Evolutionary conservation across 2,329 filamentous ascomycete species (phyloP), one percentile per base, ranked within the genome.

Genomic region (Emergomyces orientalis): DNA sequence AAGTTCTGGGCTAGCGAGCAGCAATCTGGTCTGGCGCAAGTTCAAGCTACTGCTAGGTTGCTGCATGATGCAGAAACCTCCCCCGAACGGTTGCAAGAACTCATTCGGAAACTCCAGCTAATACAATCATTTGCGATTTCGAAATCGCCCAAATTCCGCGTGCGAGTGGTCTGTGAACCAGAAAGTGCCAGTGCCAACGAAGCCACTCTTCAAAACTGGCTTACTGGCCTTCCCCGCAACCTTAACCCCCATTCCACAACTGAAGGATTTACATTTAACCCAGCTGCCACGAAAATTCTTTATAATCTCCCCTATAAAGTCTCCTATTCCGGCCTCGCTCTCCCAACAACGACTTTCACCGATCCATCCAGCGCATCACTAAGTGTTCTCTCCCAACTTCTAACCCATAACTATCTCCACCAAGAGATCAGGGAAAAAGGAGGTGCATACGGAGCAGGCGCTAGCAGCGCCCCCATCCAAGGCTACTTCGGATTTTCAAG

Each of bases 371-470:
- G 89, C 49, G 90, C 94, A 1, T 84, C 91, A 0, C 85, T 97
- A 19, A 91, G 93, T 70, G 88, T 97, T 49, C 85, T 99, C 27
- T 87, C 92, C 14, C 91, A 97, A 73, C 85, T 99, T 22, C 84
- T 99, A 39, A 97, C 93, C 0, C 93, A 99, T 78, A 97, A 96
- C 76, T 90, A 97, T 72, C 82, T 99, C 34, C 94, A 99, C 73
- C 93, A 96, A 68, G 94, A 97, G 76, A 97, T 99, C 67, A 89
- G 94, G 62, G 94, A 99, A 73, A 97, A 97, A 77, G 94, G 94
- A 39, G 94, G 94, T 45, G 94, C 94, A 0, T 99, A 99, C 69
- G 94, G 94, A 54, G 94, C 91, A 27, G 91, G 92, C 17, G 93
- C 94, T 1, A 93, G 91, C 73, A 88, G 89, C 54, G 86, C 87